Conservation (phyloP, 1,284 basidiomycete species). For the Gomphus sp. region DNA sequence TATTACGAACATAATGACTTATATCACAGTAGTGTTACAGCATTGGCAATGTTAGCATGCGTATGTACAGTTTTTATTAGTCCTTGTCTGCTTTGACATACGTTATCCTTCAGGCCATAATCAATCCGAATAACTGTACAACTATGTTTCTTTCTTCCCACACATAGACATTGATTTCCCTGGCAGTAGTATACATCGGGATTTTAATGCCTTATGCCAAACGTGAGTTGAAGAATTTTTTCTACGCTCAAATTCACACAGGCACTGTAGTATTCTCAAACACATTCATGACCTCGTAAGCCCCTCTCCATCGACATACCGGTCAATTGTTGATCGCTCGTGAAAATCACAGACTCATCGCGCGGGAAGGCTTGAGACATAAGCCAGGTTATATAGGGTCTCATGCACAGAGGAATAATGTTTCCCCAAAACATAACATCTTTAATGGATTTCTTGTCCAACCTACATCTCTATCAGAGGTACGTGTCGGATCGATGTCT, state of each 20-base stretch:
- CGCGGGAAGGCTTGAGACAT: not conserved
- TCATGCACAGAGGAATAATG: not conserved
- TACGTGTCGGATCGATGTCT: not conserved
- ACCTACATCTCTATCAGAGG: not conserved
- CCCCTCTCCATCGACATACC: not conserved
- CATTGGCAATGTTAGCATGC: not conserved
- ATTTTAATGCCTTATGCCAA: too few species aligned
- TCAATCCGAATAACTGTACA: too few species aligned
- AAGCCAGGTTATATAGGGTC: not conserved
- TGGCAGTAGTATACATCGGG: too few species aligned
- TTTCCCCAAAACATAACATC: not conserved
- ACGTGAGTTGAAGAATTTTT: too few species aligned
- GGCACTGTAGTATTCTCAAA: not conserved
- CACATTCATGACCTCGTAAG: not conserved
- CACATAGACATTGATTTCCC: too few species aligned
- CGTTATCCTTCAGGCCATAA: too few species aligned
- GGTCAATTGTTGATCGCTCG: not conserved
- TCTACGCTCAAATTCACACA: too few species aligned
- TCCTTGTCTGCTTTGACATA: too few species aligned
- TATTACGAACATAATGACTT: not conserved
- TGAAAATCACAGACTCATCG: not conserved
- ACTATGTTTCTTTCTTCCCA: too few species aligned
- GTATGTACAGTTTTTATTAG: too few species aligned
- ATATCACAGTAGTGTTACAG: not conserved
- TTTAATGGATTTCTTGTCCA: not conserved